phyloP scores from a whole-genome alignment of 1,139 yeast genomes.

The Suhomyces ambrosiae region DNA sequence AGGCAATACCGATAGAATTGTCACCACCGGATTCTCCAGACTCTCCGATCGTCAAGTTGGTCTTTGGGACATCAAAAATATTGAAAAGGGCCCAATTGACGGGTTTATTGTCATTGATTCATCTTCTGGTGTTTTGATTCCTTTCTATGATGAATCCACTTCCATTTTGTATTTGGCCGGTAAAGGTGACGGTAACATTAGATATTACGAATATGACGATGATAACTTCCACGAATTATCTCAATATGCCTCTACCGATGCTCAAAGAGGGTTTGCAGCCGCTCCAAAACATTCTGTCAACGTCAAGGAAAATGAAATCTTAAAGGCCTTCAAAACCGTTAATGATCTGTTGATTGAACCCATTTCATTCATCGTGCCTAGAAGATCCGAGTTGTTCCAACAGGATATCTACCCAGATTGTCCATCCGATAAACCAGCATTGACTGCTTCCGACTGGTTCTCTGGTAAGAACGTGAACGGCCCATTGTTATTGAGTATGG shows the following conservation, averaged over 20 bases:
- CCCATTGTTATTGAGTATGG: constrained; percentile 80
- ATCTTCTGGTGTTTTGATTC: constrained; percentile 91
- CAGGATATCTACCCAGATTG: constrained; percentile 91
- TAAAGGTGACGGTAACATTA: constrained; percentile 97
- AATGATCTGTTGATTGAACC: constrained; percentile 86
- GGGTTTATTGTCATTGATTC: constrained; percentile 86
- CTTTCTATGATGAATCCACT: constrained; percentile 81
- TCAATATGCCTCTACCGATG: constrained; percentile 83
- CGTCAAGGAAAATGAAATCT: constrained; percentile 80
- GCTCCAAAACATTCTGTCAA: constrained; percentile 83
- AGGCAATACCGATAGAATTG: constrained; percentile 80
- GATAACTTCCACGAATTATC: constrained; percentile 82
- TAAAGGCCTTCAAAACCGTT: constrained; percentile 79
- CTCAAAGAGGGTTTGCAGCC: constrained; percentile 94
- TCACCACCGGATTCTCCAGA: constrained; percentile 94
- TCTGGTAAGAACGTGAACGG: constrained; percentile 76
- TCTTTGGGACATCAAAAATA: constrained; percentile 80
- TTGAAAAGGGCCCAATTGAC: constrained; percentile 81
- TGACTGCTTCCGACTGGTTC: constrained; percentile 78
- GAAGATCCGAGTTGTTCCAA: constrained; percentile 91
- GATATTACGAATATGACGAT: constrained; percentile 84
- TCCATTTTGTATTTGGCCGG: constrained; percentile 88
- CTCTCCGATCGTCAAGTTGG: constrained; percentile 94
- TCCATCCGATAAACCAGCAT: constrained; percentile 76
- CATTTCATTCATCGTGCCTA: constrained; percentile 86